A percentile compares a stretch with the other conserved stretches of the same genome.
These are phyloP conservation scores for Cadophora luteo-olivacea DNA, from an alignment of 2,329 filamentous ascomycete genomes.

Conservation along the genomic window DNA sequence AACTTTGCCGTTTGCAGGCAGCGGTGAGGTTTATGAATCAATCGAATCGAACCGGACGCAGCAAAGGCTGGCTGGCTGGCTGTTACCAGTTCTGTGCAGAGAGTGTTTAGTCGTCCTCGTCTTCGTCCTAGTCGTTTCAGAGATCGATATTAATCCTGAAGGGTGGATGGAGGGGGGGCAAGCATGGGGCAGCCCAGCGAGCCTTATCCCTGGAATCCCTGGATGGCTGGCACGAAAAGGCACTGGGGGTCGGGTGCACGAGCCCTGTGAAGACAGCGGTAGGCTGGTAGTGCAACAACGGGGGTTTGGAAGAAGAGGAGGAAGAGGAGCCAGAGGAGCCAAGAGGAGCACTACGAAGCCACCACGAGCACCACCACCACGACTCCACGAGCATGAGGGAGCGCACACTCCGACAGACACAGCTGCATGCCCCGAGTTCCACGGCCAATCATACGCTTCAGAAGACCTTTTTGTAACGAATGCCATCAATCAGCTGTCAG, in stretches of 20 bases:
- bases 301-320: constrained; percentile 15
- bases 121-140: constrained; percentile 36
- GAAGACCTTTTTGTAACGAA: constrained; percentile 12
- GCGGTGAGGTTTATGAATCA: constrained; percentile 40
- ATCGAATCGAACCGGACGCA: constrained; percentile 18
- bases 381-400: background rate
- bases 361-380: too few species aligned
- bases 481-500: constrained; percentile 21
- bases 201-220: constrained; percentile 6
- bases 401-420: constrained; percentile 1
- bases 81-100: background rate
- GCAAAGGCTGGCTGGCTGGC: background rate
- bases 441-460: constrained; percentile 20
- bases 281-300: constrained; percentile 19
- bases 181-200: background rate
- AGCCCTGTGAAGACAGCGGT: constrained; percentile 2
- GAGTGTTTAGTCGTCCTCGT: background rate
- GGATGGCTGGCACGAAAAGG: background rate
- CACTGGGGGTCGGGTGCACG: background rate
- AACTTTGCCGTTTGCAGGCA: constrained; percentile 24
- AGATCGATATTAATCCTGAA: constrained; percentile 31
- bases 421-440: background rate
- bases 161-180: background rate
- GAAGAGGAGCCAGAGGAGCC: background rate
- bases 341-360: background rate